phyloP scores from a whole-genome alignment of 169 alveolate species.

The Plasmodium yoelii region DNA sequence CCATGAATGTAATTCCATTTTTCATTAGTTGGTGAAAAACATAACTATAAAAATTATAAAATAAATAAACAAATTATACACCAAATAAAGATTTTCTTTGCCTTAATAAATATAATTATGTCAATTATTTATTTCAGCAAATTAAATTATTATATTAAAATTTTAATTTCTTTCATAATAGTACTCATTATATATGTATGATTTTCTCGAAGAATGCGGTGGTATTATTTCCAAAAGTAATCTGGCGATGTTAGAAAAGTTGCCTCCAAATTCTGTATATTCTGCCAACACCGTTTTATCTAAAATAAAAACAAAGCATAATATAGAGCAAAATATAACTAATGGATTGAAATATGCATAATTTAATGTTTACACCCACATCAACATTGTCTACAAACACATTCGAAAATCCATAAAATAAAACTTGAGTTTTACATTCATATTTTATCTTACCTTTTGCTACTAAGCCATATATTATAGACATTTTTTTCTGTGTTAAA shows the following conservation, averaged over 20 bases:
- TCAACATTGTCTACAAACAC: background rate
- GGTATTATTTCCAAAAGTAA: conserved; percentile 74
- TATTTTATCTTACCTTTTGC: conserved; percentile 69
- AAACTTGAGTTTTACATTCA: background rate
- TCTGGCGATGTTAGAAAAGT: conserved; percentile 70
- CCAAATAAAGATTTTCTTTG: background rate
- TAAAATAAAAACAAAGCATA: conserved; percentile 6
- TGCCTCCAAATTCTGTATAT: conserved; percentile 75
- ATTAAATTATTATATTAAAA: background rate
- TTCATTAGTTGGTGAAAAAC: conserved; percentile 75
- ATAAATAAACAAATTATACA: too few relatives aligned
- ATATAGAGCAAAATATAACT: background rate
- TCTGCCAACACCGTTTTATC: conserved; percentile 74
- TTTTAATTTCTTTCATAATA: background rate
- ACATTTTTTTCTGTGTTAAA: conserved; percentile 45
- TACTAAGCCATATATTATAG: conserved; percentile 75
- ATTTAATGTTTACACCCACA: background rate
- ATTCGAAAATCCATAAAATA: background rate
- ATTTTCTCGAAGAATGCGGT: conserved; percentile 68
- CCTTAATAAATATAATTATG: background rate
- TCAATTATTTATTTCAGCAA: background rate
- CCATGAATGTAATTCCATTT: conserved; percentile 75
- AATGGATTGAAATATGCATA: conserved; percentile 7
- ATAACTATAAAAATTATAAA: conserved; percentile 21
- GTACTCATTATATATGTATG: conserved; percentile 73